A percentile compares a stretch with the other conserved stretches of the same genome.
phyloP scores from a whole-genome alignment of 176 grass and related monocot genomes.

The Themeda triandra region DNA sequence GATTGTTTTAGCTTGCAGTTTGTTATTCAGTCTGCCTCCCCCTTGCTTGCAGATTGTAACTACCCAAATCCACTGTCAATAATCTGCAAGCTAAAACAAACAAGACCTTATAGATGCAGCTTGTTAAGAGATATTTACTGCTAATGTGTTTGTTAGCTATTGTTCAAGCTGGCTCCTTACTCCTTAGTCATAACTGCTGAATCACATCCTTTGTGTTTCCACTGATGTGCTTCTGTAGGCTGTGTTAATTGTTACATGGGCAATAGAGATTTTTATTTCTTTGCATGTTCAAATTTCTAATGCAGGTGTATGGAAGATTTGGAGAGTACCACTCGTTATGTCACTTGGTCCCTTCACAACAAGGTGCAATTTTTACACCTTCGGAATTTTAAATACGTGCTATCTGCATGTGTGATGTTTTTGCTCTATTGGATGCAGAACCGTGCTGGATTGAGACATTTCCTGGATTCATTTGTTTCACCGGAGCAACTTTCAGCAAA shows the following conservation, averaged over 20 bases:
- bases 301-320: conserved; percentile 95
- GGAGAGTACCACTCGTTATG: conserved; percentile 91
- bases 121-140: not conserved
- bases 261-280: not conserved
- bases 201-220: not conserved
- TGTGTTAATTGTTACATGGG: not conserved
- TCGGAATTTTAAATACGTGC: conserved; percentile 6
- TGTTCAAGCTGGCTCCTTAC: not conserved
- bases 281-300: too few relatives aligned
- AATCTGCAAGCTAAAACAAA: not conserved
- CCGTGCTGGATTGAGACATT: conserved; percentile 70
- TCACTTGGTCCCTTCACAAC: conserved; percentile 98
- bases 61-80: not conserved
- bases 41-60: not conserved
- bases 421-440: conserved; percentile 47
- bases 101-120: not conserved
- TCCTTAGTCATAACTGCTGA: not conserved
- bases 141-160: not conserved
- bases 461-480: conserved; percentile 80
- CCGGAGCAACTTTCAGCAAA: conserved; percentile 51
- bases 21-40: not conserved
- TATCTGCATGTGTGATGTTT: conserved; percentile 13
- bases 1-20: not conserved
- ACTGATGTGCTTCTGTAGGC: not conserved
- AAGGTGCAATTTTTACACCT: conserved; percentile 49